Conservation (phyloP, 2,329 filamentous ascomycete species). For the Aureobasidium uvarum region DNA sequence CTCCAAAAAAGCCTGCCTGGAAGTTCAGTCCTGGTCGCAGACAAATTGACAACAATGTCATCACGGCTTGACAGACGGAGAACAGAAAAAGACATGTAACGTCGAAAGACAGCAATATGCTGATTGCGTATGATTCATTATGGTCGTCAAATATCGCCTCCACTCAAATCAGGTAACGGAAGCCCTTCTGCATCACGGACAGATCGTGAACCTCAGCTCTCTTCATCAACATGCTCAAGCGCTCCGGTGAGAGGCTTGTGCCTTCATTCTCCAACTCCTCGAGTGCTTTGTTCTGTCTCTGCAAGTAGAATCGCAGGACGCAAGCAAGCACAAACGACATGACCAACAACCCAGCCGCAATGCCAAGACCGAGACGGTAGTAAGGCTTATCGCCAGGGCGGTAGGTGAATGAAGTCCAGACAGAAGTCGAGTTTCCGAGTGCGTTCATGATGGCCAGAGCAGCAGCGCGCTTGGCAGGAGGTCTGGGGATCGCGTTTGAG, state of each 20-base stretch:
- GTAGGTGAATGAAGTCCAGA: conserved; percentile 54
- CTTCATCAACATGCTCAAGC: conserved; percentile 49
- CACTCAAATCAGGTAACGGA: conserved; percentile 50
- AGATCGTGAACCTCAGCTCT: conserved; percentile 55
- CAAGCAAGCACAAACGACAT: conserved; percentile 35
- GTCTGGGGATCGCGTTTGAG: conserved; percentile 69
- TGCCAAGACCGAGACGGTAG: conserved; percentile 38
- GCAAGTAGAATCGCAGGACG: conserved; percentile 35
- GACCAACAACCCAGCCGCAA: conserved; percentile 37
- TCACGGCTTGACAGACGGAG: not conserved
- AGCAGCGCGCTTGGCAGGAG: conserved; percentile 70
- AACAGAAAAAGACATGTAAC: not conserved
- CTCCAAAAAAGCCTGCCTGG: not conserved
- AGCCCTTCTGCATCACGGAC: conserved; percentile 55
- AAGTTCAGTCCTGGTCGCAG: not conserved
- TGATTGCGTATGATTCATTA: not conserved
- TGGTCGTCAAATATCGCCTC: not conserved
- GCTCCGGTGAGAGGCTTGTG: conserved; percentile 47
- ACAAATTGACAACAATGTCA: not conserved
- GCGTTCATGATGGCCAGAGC: conserved; percentile 75
- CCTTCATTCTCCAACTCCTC: conserved; percentile 53
- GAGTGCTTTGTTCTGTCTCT: conserved; percentile 51
- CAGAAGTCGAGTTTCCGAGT: conserved; percentile 65
- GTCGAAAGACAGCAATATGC: not conserved
- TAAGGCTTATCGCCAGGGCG: conserved; percentile 31